Percentiles rank a stretch among this genome's conserved stretches.
phyloP scores from a whole-genome alignment of 2,329 filamentous ascomycete genomes.

The Eutypa lata region DNA sequence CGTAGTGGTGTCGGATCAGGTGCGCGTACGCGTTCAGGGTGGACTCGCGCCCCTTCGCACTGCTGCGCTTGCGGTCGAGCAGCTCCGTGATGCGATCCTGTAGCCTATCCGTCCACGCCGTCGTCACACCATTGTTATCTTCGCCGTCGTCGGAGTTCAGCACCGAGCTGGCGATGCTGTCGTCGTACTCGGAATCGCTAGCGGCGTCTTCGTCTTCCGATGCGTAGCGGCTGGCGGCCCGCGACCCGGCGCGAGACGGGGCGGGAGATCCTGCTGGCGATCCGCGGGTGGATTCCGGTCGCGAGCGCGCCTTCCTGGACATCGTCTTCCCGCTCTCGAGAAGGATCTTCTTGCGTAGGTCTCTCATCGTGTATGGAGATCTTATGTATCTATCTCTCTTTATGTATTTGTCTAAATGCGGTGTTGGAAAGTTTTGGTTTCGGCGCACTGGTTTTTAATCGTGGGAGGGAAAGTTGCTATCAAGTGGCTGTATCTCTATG shows the following conservation, averaged over 20 bases:
- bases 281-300: conserved; percentile 51
- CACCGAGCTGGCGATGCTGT: conserved; percentile 43
- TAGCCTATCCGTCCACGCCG: conserved; percentile 59
- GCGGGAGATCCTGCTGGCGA: conserved; percentile 58
- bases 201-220: conserved; percentile 60
- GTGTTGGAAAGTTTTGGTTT: not conserved
- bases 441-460: not conserved
- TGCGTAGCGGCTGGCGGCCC: conserved; percentile 57
- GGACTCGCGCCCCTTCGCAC: conserved; percentile 65
- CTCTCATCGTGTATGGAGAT: conserved; percentile 47
- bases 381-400: not conserved
- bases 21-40: conserved; percentile 60
- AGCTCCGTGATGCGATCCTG: conserved; percentile 68
- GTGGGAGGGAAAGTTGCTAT: conserved; percentile 9
- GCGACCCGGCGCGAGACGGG: conserved; percentile 57
- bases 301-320: conserved; percentile 63
- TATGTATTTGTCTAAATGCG: not conserved
- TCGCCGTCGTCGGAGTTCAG: conserved; percentile 66
- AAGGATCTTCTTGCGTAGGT: conserved; percentile 65
- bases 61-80: conserved; percentile 72
- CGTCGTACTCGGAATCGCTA: conserved; percentile 52
- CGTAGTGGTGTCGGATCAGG: conserved; percentile 66
- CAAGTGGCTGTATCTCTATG: conserved; percentile 25
- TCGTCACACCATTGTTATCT: conserved; percentile 46
- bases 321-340: conserved; percentile 68